Evolutionary conservation across 2,329 filamentous ascomycete genomes (phyloP).

Genomic region (Colletotrichum echinochloae): DNA sequence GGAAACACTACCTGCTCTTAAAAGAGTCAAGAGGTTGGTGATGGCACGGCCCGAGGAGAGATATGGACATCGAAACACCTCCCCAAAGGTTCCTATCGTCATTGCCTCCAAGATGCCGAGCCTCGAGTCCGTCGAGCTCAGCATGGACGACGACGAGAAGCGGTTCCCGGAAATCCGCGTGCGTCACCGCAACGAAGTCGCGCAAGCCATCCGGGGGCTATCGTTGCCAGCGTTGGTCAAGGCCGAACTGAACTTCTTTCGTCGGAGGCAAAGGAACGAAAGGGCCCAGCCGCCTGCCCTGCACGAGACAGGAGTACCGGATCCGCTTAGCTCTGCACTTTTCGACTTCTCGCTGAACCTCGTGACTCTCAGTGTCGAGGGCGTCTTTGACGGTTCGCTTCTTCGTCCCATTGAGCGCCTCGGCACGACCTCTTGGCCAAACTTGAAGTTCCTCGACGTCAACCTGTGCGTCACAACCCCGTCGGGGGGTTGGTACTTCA

Average conservation of each 20-base stretch:
- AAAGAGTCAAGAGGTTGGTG: background rate
- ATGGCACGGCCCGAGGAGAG: slow-evolving; percentile 7
- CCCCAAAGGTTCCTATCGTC: background rate
- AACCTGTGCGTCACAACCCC: background rate
- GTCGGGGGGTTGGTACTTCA: slow-evolving; percentile 4
- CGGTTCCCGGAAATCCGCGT: background rate
- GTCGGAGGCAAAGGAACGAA: background rate
- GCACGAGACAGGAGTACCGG: background rate
- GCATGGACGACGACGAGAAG: slow-evolving; percentile 11
- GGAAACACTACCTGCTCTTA: background rate
- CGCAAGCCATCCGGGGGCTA: background rate
- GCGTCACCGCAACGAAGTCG: background rate
- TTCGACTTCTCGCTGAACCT: background rate
- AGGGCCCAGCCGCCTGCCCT: background rate
- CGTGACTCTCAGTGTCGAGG: background rate
- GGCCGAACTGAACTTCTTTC: slow-evolving; percentile 6
- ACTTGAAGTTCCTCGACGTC: slow-evolving; percentile 1
- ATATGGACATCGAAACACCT: slow-evolving; percentile 10
- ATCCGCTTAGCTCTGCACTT: slow-evolving; percentile 5
- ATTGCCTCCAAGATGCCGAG: slow-evolving; percentile 16
- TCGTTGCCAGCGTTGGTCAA: background rate
- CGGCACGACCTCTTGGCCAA: background rate
- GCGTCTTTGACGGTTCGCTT: slow-evolving; percentile 3
- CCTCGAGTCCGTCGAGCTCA: background rate
- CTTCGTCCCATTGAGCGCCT: background rate